Percentiles rank a stretch among this genome's conserved stretches.
Conservation (phyloP, 805 yeast species). For the Debaryomyces tyrocola region DNA sequence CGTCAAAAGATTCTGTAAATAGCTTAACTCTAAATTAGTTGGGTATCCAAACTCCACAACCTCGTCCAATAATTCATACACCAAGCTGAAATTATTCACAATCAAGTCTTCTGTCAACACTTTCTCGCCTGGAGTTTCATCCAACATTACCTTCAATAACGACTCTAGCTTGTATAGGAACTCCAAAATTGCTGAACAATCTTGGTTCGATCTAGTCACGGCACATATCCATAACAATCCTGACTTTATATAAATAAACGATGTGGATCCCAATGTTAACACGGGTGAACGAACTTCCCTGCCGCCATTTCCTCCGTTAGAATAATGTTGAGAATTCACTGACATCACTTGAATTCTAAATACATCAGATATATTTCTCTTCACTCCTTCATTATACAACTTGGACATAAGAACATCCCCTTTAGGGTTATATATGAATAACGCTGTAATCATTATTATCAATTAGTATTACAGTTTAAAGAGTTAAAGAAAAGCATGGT, state of each 20-base stretch:
- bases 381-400: constrained; percentile 70
- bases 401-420: constrained; percentile 85
- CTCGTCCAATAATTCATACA: constrained; percentile 79
- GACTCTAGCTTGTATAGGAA: constrained; percentile 64
- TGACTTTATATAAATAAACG: constrained; percentile 74
- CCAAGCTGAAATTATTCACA: constrained; percentile 61
- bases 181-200: constrained; percentile 78
- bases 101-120: constrained; percentile 40
- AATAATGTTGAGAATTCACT: constrained; percentile 30
- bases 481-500: background rate
- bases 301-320: constrained; percentile 14
- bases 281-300: constrained; percentile 39
- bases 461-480: background rate
- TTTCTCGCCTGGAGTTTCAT: constrained; percentile 3
- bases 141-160: constrained; percentile 41
- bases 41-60: constrained; percentile 79
- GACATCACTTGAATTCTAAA: constrained; percentile 91
- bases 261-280: constrained; percentile 87
- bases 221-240: constrained; percentile 77
- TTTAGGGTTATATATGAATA: constrained; percentile 72
- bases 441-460: constrained; percentile 69
- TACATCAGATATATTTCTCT: constrained; percentile 78
- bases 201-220: constrained; percentile 85
- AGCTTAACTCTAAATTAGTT: constrained; percentile 53
- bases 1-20: constrained; percentile 19